Base-by-base conservation (phyloP, 2,329 filamentous ascomycete species). In the Botrytis fragariae region DNA sequence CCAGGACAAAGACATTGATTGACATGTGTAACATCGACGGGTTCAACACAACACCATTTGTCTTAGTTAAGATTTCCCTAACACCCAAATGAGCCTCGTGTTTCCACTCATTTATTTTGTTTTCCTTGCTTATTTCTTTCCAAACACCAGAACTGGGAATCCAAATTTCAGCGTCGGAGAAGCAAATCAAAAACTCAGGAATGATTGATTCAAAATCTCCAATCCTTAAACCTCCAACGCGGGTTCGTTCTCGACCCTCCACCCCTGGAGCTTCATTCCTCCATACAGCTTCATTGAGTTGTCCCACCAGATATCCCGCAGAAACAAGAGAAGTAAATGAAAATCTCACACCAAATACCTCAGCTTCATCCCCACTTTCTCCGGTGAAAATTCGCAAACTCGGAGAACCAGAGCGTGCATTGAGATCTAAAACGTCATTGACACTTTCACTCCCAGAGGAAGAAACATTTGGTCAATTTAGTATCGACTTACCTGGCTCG, bases 401-500 rank as follows among this genome's bases (percentile, higher is more conserved):
- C 3, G 61, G 48, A 65, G 48, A 20, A 54, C 14, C 29, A 18
- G 70, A 44, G 7, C 25, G 29, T 7, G 35, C 45, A 57, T 68
- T 51, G 14, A 72, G 32, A 44, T 67, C 37, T 9, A 72, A 72
- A 57, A 42, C 70, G 2, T 57, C 70, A 65, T 54, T 72, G 35
- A 57, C 37, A 32, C 70, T 72, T n/a, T 72, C 61, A 22, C 16
- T 72, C 18, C n/a, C 61, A 14, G 70, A 67, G 6, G 60, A 72
- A 42, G 70, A 67, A n/a, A 51, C 45, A 8, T 72, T 72, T 42
- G 70, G 70, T 32, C 70, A 72, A 14, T 61, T 61, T 7, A 72
- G 61, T 22, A 72, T 72, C n/a, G 45, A 72, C 10, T 35, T 72
- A 44, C 70, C 70, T 14, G 70, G 70, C 25, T 67, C 67, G 29